These are phyloP conservation scores for Blepharisma stoltei DNA, from an alignment of 73 alveolate species.

Conservation along the genomic window DNA sequence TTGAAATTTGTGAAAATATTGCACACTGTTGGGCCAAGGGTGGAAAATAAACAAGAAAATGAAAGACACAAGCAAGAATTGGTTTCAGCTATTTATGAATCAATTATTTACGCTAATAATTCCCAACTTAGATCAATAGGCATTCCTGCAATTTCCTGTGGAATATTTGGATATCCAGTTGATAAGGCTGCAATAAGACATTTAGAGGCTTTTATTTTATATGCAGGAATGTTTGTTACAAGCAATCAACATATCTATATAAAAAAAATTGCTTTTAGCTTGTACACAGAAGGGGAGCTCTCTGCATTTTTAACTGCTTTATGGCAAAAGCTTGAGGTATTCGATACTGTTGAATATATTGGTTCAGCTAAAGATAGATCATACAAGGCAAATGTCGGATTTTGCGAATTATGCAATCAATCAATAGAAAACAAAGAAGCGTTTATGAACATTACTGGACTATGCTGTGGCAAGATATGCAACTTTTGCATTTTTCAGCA, in stretches of 20 bases:
- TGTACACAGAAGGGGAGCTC: not conserved
- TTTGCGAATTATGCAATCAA: too few relatives aligned
- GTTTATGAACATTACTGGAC: too few relatives aligned
- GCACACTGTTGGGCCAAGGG: constrained; percentile 44
- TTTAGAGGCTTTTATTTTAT: constrained; percentile 25
- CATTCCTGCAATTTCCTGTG: constrained; percentile 20
- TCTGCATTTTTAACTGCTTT: not conserved
- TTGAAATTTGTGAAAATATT: constrained; percentile 33
- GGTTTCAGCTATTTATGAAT: not conserved
- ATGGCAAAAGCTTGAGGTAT: not conserved
- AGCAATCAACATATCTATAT: not conserved
- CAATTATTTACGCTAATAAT: constrained; percentile 2
- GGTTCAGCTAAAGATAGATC: not conserved
- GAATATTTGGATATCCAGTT: constrained; percentile 29
- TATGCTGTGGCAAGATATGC: too few relatives aligned
- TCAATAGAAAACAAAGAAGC: too few relatives aligned
- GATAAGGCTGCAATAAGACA: constrained; percentile 13
- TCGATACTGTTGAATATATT: not conserved
- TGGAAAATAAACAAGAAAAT: not conserved
- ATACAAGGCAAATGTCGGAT: too few relatives aligned
- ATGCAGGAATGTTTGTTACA: not conserved
- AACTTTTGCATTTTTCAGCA: too few relatives aligned
- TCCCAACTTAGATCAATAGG: not conserved
- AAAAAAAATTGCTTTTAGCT: not conserved
- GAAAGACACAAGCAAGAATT: not conserved